Evolutionary conservation across 2,329 filamentous ascomycete species (phyloP), one percentile per base, ranked within the genome.

Genomic region (Hypoxylon sp.): DNA sequence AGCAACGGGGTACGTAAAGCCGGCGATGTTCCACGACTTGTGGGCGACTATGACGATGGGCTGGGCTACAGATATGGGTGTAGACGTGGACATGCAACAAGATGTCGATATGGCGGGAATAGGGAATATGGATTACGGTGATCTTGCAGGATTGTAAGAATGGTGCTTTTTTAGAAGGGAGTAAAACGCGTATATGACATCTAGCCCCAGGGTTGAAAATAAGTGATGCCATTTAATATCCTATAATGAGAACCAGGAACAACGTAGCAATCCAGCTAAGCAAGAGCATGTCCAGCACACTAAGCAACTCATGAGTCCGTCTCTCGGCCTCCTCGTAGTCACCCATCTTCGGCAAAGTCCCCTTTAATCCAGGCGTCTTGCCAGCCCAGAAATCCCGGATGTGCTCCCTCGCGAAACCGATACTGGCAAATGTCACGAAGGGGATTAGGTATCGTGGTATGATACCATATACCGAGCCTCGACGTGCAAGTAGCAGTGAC

Each of bases 1-100:
- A 23, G 25, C n/a, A 14, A 71, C 58, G 0, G 62, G 7, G 3
- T 25, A 25, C 21, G 25, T 72, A 76, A 70, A 73, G 74, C 10
- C 64, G 75, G 53, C 81, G 45, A 14, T 64, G 11, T 70, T 80
- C 59, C 78, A 84, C 58, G 83, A 85, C 65, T 67, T 85, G 7
- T 85, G 83, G 83, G 79, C 82, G 11, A 82, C 83, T 2, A 84
- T 85, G 82, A 84, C 81, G 0, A 80, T 81, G 80, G 77, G 78
- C 0, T 85, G 83, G 83, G 76, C 80, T 11, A 45, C 59, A 2
- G 68, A 70, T 32, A 17, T 13, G 21, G 53, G 62, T 19, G 17
- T 19, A 21, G 45, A 13, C 14, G n/a, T 23, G 34, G 32, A 46
- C 5, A 4, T 58, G 21, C 57, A 62, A 9, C 59, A 38, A 30